Conservation (phyloP, 805 yeast species). For the Clavispora santaluciae region DNA sequence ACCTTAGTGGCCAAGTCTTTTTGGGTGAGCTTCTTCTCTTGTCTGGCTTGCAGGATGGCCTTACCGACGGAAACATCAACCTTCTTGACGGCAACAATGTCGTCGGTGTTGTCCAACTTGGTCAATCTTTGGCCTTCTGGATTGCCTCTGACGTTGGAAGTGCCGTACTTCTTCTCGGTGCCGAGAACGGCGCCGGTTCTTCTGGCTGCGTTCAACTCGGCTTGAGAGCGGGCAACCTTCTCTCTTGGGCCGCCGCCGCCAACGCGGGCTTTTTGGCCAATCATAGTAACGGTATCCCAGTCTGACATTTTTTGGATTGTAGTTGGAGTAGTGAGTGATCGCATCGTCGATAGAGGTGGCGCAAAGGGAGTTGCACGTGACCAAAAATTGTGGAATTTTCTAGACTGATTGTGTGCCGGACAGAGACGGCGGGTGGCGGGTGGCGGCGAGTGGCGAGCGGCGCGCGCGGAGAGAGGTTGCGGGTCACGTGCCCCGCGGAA, state of each 20-base stretch:
- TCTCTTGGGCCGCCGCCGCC: conserved; percentile 89
- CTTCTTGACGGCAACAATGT: conserved; percentile 89
- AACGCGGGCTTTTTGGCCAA: conserved; percentile 83
- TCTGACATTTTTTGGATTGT: conserved; percentile 46
- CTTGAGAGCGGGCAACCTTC: conserved; percentile 70
- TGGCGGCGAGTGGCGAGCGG: no score
- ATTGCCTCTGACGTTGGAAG: conserved; percentile 53
- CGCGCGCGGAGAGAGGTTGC: no score
- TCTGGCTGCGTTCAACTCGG: conserved; percentile 88
- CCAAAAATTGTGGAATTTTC: background rate
- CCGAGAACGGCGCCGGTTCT: conserved; percentile 85
- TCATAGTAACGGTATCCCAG: conserved; percentile 89
- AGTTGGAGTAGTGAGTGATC: conserved; percentile 2
- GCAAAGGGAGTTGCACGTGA: conserved; percentile 1
- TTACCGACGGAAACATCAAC: conserved; percentile 81
- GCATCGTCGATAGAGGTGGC: background rate
- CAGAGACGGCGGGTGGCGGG: background rate
- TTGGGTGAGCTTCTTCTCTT: conserved; percentile 84
- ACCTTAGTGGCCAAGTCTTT: conserved; percentile 94
- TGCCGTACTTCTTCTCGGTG: conserved; percentile 87
- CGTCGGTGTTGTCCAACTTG: conserved; percentile 88
- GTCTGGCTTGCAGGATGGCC: conserved; percentile 79
- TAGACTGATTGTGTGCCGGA: background rate
- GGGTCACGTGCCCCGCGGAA: no score
- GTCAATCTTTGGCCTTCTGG: conserved; percentile 95